phyloP scores from a whole-genome alignment of 148 eudicot species.

The Rhododendron mucronatum region DNA sequence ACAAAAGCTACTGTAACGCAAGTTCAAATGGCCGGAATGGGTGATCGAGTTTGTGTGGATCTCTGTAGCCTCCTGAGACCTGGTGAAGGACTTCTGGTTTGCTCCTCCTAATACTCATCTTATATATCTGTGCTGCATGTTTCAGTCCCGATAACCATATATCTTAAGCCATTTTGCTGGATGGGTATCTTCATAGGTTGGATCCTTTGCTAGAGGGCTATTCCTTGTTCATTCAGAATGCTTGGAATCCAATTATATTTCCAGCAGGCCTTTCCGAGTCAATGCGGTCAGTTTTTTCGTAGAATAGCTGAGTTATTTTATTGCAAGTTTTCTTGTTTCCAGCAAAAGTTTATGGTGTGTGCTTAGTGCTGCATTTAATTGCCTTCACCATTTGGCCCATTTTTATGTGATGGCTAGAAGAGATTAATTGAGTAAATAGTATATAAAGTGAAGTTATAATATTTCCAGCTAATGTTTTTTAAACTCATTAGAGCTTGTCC shows the following conservation, averaged over 20 bases:
- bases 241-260: conserved; percentile 85
- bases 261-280: conserved; percentile 96
- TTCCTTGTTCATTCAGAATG: conserved; percentile 98
- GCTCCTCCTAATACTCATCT: conserved; percentile 12
- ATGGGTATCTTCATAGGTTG: conserved; percentile 46
- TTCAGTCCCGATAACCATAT: background rate
- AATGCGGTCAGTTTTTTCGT: conserved; percentile 64
- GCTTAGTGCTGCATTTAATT: background rate
- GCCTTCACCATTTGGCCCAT: background rate
- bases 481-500: background rate
- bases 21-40: conserved; percentile 81
- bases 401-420: conserved; percentile 16
- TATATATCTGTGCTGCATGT: background rate
- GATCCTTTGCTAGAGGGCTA: conserved; percentile 92
- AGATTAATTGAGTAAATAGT: background rate
- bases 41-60: conserved; percentile 95
- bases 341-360: conserved; percentile 23
- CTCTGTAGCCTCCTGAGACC: conserved; percentile 91
- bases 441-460: background rate
- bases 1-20: conserved; percentile 54
- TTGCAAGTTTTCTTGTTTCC: conserved; percentile 8
- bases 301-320: background rate
- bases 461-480: background rate
- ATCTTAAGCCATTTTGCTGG: background rate
- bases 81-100: conserved; percentile 93